phyloP scores from a whole-genome alignment of 2,329 filamentous ascomycete species.

The Chalaropsis thielavioides region DNA sequence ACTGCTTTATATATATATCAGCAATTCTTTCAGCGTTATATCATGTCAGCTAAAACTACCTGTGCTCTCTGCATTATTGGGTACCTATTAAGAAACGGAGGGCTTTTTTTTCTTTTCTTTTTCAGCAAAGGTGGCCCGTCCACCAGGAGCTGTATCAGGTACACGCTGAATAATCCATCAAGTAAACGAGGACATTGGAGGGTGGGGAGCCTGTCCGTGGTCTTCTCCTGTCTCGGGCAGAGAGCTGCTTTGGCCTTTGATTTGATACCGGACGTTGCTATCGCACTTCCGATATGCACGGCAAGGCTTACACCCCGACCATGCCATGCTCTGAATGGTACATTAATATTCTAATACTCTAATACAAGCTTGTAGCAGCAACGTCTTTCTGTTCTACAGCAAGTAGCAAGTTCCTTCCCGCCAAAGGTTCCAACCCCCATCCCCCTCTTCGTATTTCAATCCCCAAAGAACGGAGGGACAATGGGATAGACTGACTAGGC shows the following conservation, averaged over 20 bases:
- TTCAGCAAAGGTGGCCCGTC: not conserved
- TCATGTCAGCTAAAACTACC: not conserved
- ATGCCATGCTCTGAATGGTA: not conserved
- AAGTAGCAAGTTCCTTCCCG: not conserved
- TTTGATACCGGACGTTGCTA: not conserved
- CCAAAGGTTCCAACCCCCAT: not conserved
- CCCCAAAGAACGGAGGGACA: not conserved
- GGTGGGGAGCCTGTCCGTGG: not conserved
- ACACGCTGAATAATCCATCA: not conserved
- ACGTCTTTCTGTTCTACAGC: not conserved
- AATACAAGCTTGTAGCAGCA: not conserved
- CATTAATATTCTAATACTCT: not conserved
- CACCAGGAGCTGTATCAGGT: not conserved
- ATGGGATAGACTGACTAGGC: too few relatives aligned
- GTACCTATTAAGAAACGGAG: not conserved
- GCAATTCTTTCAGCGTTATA: not conserved
- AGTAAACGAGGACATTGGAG: not conserved
- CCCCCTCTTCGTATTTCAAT: not conserved
- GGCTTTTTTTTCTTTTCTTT: not conserved
- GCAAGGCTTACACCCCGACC: not conserved
- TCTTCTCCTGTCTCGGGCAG: not conserved
- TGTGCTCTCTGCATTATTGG: not conserved
- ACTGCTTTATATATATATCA: not conserved
- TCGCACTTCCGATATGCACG: not conserved
- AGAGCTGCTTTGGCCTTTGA: not conserved